Base-by-base conservation (phyloP, 31 red algal genomes). In the Asparagopsis taxiformis region DNA sequence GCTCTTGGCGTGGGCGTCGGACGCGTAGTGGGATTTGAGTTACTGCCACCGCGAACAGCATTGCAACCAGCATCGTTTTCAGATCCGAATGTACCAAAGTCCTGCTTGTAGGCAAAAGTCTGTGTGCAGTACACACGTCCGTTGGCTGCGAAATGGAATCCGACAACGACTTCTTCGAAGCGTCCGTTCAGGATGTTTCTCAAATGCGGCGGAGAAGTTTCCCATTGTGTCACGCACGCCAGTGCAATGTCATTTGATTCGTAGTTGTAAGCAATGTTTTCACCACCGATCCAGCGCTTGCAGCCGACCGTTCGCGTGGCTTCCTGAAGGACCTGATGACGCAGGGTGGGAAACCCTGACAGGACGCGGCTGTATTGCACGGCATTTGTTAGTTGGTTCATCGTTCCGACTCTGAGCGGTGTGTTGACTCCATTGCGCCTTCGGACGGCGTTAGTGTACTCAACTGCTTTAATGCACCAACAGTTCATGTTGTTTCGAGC, bases 81-180 rank as follows among this genome's bases (percentile, higher is more conserved):
- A 34, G 25, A 26, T 15, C 72, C 72, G 30, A 59, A 44, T 16
- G 72, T 50, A 30, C 55, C 56, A 44, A 13, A 33, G 15, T 57
- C 34, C 17, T 63, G 24, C 16, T 62, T 31, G 34, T 29, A 43
- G 69, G 41, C 55, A 59, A 79, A 79, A 39, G 75, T 79, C 62
- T 79, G 75, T 28, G 61, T 48, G 35, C 75, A 79, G n/a, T 68
- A 79, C 24, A 79, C 75, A 16, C 62, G 49, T 25, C 64, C 64
- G 50, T 65, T 59, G 2, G 35, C 20, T 19, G 38, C 61, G 21
- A 51, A 34, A 24, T 26, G 52, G 35, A 79, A 37, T 31, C 75
- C 75, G 32, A 79, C 49, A 9, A 32, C 59, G 33, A 79, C 59
- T 39, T 65, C 75, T 15, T 65, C 35, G 62, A 68, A 56, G 28